Evolutionary conservation across 2,329 filamentous ascomycete genomes (phyloP), one percentile per base, ranked within the genome.

Genomic region (Diaporthe batatas): DNA sequence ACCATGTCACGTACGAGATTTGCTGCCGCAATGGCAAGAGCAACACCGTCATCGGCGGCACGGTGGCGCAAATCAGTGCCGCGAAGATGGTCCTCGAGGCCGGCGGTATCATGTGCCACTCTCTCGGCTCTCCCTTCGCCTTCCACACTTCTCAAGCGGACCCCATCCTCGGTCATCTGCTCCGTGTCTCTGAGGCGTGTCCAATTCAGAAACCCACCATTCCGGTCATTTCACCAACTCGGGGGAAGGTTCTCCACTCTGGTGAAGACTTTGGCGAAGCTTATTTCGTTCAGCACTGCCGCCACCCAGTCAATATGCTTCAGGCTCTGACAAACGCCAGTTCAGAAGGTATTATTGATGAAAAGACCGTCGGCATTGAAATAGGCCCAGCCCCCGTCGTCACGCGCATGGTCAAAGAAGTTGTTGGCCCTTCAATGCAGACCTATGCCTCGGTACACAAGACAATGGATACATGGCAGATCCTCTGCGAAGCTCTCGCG

Each of bases 1-100:
- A 85, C 87, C 25, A 74, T 77, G 83, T 58, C 14, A 34, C 6
- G 7, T 79, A 86, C 70, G 87, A 88, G 62, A 77, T 89, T 42
- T 91, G 93, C 18, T 96, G 94, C 83, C 88, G 94, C 79, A 97
- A 96, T 77, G 90, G 91, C 0, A 90, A 91, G 0, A 85, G 89
- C 68, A 92, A 94, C 78, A 94, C 91, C 10, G 94, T 96, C 1
- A 84, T 96, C 21, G 84, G 83, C 36, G 88, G 86, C 8, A 76
- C 79, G 6, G 81, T 82, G 0, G 77, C 77, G 1, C 80, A 86
- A 62, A 82, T 89, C 36, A 77, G 80, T 3, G 79, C 82, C 6
- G 83, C 90, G 21, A 85, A 87, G 12, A 74, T 77, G 55, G 74
- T 77, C 69, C 78, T 83, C 21, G 75, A 75, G 51, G 77, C 44